Conservation (phyloP, 371 early-diverging fungal genomes). For the Rhizomucor pusillus region DNA sequence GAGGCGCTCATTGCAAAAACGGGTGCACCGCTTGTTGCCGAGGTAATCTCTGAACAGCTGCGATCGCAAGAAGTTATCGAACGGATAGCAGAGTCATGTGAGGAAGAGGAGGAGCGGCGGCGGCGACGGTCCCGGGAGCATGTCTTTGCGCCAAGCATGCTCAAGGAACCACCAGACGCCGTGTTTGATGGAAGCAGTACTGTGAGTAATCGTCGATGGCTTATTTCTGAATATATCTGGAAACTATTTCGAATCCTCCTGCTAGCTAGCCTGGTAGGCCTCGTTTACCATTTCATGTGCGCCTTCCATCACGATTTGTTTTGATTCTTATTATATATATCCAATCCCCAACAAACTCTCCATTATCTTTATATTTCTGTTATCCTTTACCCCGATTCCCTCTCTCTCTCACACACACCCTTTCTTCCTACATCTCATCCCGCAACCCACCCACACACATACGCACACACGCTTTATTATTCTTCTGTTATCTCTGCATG, state of each 20-base stretch:
- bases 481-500: too few species aligned
- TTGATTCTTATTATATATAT: too few species aligned
- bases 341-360: too few species aligned
- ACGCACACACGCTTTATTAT: too few species aligned
- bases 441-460: too few species aligned
- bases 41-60: constrained; percentile 41
- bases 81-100: constrained; percentile 28
- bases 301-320: constrained; percentile 14
- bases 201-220: constrained; percentile 8
- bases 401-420: background rate
- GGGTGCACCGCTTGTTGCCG: constrained; percentile 42
- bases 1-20: constrained; percentile 40
- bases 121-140: constrained; percentile 6
- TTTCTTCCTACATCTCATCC: background rate
- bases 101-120: constrained; percentile 25
- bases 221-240: constrained; percentile 42
- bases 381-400: too few species aligned
- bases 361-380: too few species aligned
- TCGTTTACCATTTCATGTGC: constrained; percentile 35
- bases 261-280: constrained; percentile 36
- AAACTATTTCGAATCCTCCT: constrained; percentile 35
- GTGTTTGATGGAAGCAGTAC: constrained; percentile 4
- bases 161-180: constrained; percentile 16
- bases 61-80: constrained; percentile 47
- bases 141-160: constrained; percentile 14